Base-by-base conservation (phyloP, 257 asterid genomes). In the Prunella vulgaris region DNA sequence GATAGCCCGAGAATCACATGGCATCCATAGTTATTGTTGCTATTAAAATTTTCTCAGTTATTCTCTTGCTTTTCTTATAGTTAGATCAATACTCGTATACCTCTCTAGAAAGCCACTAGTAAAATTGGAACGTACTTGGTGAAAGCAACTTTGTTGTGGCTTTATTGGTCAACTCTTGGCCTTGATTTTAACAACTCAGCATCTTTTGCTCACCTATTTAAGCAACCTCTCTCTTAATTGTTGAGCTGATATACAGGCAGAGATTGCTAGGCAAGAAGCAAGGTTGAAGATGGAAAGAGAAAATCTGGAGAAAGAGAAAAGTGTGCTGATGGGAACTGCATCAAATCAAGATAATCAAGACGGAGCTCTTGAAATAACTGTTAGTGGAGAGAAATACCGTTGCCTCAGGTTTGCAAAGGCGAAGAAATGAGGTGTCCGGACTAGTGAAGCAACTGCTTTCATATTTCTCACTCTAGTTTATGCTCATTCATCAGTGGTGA, bases 261-360 rank as follows among this genome's bases (percentile, higher is more conserved):
- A 93, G 83, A 90, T 93, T 83, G 92, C 88, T 28, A 82, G 97
- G 78, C 97, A 91, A 80, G 99, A 93, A 78, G 95, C 97, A 27
- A 87, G 99, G 83, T 70, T 93, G 64, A 93, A 93, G 89, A 80
- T 86, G 79, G 99, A 93, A 76, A 85, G 96, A 74, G 97, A 93
- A 64, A 93, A 83, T 72, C 99, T 93, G 14, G 99, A 93, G 86
- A 93, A 93, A 75, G 99, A 93, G 82, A 93, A 93, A 60, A 88
- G 99, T 3, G 97, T 93, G 70, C 84, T 93, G 53, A 93, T 90
- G 99, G 99, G 97, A 68, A 93, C 99, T 28, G 99, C 99, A 20
- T 90, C 97, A n/a, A 88, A 85, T 83, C 99, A 93, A 81, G 97
- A 93, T 20, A 93, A 93, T 57, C 99, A 88, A 87, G 99, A 93